Percentiles rank a stretch among this genome's conserved stretches.
These are phyloP conservation scores for Wickerhamiella infanticola DNA, from an alignment of 1,139 yeast genomes.

Conservation along the genomic window DNA sequence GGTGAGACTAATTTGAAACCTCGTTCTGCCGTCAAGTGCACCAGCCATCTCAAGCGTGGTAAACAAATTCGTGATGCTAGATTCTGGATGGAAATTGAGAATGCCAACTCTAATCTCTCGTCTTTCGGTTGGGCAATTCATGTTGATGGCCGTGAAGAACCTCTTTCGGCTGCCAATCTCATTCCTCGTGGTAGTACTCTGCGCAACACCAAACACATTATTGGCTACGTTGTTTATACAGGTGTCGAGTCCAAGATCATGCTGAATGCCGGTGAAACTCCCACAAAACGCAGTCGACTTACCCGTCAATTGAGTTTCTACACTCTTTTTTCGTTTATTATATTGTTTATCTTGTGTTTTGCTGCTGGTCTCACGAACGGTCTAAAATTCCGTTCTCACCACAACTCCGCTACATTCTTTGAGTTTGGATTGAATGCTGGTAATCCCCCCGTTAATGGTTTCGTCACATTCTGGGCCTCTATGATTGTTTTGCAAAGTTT, in stretches of 20 bases:
- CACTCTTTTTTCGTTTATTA: constrained; percentile 59
- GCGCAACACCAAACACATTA: constrained; percentile 88
- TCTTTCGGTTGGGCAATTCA: constrained; percentile 65
- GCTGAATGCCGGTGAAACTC: constrained; percentile 87
- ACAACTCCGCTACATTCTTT: constrained; percentile 48
- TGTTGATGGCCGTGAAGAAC: constrained; percentile 27
- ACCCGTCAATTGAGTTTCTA: constrained; percentile 71
- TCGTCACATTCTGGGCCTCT: constrained; percentile 76
- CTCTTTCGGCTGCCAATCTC: constrained; percentile 39
- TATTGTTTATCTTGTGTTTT: constrained; percentile 66
- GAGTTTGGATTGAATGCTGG: constrained; percentile 53
- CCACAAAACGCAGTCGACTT: constrained; percentile 73
- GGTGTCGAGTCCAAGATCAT: constrained; percentile 87
- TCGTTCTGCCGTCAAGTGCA: constrained; percentile 37
- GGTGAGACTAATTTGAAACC: constrained; percentile 91
- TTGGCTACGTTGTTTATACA: constrained; percentile 81
- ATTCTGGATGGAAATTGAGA: constrained; percentile 80
- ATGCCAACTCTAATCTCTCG: constrained; percentile 74
- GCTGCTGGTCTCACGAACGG: constrained; percentile 78
- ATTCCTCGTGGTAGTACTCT: constrained; percentile 79
- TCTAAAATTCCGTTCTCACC: constrained; percentile 37
- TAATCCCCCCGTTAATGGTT: constrained; percentile 62
- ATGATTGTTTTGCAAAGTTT: constrained; percentile 78
- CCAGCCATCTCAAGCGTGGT: constrained; percentile 46
- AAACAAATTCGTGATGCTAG: constrained; percentile 54